A percentile compares a stretch with the other conserved stretches of the same genome.
These are phyloP conservation scores for Moesziomyces sp. DNA, from an alignment of 1,284 basidiomycete species.

Conservation along the genomic window DNA sequence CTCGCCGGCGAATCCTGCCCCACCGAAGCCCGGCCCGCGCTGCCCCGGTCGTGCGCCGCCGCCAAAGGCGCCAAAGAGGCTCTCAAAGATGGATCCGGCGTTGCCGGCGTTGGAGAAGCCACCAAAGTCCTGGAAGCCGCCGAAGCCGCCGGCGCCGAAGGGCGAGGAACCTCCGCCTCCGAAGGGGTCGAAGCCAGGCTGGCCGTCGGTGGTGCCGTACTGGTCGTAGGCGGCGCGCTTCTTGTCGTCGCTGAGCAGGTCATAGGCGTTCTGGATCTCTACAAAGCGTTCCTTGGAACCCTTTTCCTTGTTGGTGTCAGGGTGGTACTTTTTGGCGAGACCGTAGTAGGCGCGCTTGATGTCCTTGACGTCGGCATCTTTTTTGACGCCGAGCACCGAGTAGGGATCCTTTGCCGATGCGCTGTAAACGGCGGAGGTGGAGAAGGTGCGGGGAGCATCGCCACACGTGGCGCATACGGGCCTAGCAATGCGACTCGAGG, in stretches of 20 bases:
- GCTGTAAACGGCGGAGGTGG: slow-evolving; percentile 8
- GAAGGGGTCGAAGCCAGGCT: slow-evolving; percentile 86
- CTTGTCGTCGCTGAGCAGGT: slow-evolving; percentile 87
- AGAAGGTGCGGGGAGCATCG: slow-evolving; percentile 20
- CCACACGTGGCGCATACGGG: slow-evolving; percentile 10
- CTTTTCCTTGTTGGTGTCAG: slow-evolving; percentile 94
- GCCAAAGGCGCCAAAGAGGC: slow-evolving; percentile 78
- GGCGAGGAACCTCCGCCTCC: slow-evolving; percentile 70
- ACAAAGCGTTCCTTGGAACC: slow-evolving; percentile 91
- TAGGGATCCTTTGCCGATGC: slow-evolving; percentile 84
- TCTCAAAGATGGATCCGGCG: slow-evolving; percentile 77
- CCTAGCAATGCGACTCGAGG: slow-evolving; percentile 10
- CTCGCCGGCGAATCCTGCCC: slow-evolving; percentile 69
- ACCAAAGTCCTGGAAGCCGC: slow-evolving; percentile 69
- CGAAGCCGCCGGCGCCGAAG: slow-evolving; percentile 77
- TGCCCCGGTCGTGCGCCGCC: slow-evolving; percentile 57
- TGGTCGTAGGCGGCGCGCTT: slow-evolving; percentile 93
- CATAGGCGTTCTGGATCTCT: slow-evolving; percentile 97
- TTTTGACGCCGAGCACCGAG: slow-evolving; percentile 84
- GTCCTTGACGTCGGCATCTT: slow-evolving; percentile 84
- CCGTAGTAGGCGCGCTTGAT: slow-evolving; percentile 98
- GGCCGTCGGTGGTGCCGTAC: slow-evolving; percentile 92
- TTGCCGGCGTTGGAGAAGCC: slow-evolving; percentile 71
- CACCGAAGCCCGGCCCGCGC: slow-evolving; percentile 67
- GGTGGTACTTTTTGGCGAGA: slow-evolving; percentile 98